A percentile compares a stretch with the other conserved stretches of the same genome.
These are phyloP conservation scores for Escovopsis weberi DNA, from an alignment of 2,329 filamentous ascomycete species.

Conservation along the genomic window DNA sequence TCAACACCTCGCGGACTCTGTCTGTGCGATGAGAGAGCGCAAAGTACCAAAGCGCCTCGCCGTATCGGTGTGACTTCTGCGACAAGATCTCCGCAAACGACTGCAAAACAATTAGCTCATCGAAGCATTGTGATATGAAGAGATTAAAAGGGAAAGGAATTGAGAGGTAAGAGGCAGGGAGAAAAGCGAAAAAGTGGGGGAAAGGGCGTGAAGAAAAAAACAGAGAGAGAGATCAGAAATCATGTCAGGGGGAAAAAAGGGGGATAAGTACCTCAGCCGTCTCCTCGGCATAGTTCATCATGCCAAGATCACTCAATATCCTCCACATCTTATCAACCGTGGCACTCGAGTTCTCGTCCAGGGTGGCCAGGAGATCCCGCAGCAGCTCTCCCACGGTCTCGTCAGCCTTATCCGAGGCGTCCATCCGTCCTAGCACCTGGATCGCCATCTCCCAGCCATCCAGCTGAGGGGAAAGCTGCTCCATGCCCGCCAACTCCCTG, in stretches of 20 bases:
- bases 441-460: constrained; percentile 88
- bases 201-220: background rate
- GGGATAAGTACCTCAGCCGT: constrained; percentile 60
- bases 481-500: constrained; percentile 44
- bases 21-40: constrained; percentile 64
- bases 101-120: constrained; percentile 29
- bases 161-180: background rate
- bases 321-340: constrained; percentile 72
- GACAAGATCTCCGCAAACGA: constrained; percentile 70
- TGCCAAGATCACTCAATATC: constrained; percentile 62
- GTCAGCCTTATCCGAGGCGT: constrained; percentile 56
- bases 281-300: constrained; percentile 63
- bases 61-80: constrained; percentile 60
- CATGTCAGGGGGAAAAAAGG: background rate
- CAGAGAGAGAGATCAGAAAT: background rate
- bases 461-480: constrained; percentile 31
- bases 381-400: constrained; percentile 62
- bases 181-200: background rate
- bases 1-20: constrained; percentile 74
- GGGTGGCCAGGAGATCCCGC: constrained; percentile 43
- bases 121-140: background rate
- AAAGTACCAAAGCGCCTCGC: constrained; percentile 81
- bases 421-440: constrained; percentile 66
- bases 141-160: too few relatives aligned
- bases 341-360: constrained; percentile 50